Percentiles rank a stretch among this genome's conserved stretches.
Evolutionary conservation across 257 asterid genomes (phyloP).

Genomic region (Scutellaria barbata): DNA sequence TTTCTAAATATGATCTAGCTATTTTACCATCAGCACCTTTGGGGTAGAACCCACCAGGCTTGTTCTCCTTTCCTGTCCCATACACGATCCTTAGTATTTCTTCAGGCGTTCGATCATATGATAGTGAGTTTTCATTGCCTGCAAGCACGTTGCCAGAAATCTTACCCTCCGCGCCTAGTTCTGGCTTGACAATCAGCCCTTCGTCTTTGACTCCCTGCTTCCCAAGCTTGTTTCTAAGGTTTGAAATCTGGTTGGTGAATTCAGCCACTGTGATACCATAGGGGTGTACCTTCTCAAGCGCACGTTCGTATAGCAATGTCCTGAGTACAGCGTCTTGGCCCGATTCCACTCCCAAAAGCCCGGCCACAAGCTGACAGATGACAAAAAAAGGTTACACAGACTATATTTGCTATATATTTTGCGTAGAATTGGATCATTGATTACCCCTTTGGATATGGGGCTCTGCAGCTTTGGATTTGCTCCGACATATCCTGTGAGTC

Average conservation of each 20-base stretch:
- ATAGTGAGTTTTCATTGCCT: constrained; percentile 54
- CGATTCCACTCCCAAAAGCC: constrained; percentile 68
- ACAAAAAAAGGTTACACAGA: background rate
- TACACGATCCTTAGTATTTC: constrained; percentile 76
- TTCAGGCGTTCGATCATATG: constrained; percentile 68
- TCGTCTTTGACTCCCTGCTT: constrained; percentile 66
- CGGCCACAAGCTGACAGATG: constrained; percentile 58
- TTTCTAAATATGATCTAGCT: constrained; percentile 50
- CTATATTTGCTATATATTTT: background rate
- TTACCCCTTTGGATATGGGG: constrained; percentile 60
- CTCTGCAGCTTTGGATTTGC: constrained; percentile 68
- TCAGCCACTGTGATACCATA: constrained; percentile 57
- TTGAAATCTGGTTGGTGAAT: constrained; percentile 54
- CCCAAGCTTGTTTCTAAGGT: constrained; percentile 60
- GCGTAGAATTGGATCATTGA: background rate
- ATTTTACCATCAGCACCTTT: constrained; percentile 69
- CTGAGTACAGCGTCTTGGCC: constrained; percentile 76
- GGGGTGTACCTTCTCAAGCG: constrained; percentile 43
- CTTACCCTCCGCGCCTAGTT: constrained; percentile 63
- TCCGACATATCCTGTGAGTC: constrained; percentile 94
- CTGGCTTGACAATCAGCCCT: constrained; percentile 56
- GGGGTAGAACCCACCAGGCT: constrained; percentile 85
- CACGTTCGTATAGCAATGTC: constrained; percentile 54
- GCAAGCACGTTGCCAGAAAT: constrained; percentile 63
- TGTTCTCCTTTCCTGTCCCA: constrained; percentile 55